Conservation (phyloP, 1,284 basidiomycete genomes). For the Puccinia brachypodii region DNA sequence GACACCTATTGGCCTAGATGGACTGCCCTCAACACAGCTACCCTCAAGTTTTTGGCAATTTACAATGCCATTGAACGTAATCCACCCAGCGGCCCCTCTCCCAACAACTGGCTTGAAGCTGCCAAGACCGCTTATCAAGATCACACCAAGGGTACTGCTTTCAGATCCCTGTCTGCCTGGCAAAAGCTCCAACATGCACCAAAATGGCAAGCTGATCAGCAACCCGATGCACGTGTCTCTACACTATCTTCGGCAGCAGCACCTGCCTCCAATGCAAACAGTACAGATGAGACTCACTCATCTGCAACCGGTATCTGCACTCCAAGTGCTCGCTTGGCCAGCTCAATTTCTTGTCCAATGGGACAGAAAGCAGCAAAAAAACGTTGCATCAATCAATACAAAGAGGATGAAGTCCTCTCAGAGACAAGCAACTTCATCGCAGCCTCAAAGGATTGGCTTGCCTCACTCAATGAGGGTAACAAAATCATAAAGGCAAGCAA, state of each 20-base stretch:
- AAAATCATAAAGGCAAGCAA: background rate
- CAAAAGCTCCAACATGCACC: background rate
- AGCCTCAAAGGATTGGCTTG: background rate
- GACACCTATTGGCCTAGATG: background rate
- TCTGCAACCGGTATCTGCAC: background rate
- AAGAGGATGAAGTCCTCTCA: background rate
- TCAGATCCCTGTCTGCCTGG: background rate
- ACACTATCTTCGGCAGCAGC: too few relatives aligned
- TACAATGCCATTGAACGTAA: background rate
- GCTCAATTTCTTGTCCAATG: background rate
- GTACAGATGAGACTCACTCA: too few relatives aligned
- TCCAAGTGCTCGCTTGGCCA: background rate
- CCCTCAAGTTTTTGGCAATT: conserved; percentile 7
- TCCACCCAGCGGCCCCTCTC: background rate
- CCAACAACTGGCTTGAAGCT: background rate
- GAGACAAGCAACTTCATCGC: background rate
- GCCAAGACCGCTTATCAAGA: background rate
- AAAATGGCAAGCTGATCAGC: conserved; percentile 3
- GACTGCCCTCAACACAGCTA: background rate
- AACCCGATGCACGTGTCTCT: background rate
- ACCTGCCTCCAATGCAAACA: background rate
- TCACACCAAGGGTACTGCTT: background rate
- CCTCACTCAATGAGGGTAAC: background rate
- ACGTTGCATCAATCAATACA: background rate
- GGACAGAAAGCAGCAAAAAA: background rate